Conservation (phyloP, 345 rosid species). For the Draba incana region DNA sequence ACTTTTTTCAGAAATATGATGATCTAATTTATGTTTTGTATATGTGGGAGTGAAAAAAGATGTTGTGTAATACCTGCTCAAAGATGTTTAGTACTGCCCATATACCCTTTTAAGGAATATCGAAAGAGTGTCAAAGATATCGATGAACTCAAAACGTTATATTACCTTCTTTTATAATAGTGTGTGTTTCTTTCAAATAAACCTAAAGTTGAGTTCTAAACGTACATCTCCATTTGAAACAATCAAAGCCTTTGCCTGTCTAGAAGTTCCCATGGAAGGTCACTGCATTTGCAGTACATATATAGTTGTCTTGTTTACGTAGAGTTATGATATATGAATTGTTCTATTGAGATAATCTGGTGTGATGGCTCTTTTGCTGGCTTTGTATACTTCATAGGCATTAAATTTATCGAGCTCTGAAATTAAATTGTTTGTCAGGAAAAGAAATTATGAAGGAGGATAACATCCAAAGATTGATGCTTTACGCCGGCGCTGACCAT, state of each 20-base stretch:
- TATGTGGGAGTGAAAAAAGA: constrained; percentile 1
- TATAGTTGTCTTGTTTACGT: constrained; percentile 9
- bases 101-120: constrained; percentile 27
- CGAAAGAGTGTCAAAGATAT: background rate
- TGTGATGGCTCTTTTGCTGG: constrained; percentile 12
- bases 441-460: constrained; percentile 64
- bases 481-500: constrained; percentile 69
- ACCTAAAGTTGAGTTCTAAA: no score
- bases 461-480: constrained; percentile 57
- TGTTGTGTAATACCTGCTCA: background rate
- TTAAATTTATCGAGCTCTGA: background rate
- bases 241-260: no score
- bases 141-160: constrained; percentile 21
- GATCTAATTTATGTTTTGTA: background rate
- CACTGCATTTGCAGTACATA: constrained; percentile 5
- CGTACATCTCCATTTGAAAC: no score
- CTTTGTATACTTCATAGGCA: background rate
- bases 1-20: no score
- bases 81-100: constrained; percentile 5
- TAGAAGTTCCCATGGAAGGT: background rate
- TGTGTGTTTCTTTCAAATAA: background rate
- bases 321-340: constrained; percentile 7
- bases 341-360: constrained; percentile 9
- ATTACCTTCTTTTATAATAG: background rate
- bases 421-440: constrained; percentile 48